Evolutionary conservation across 163 green algal genomes (phyloP), one percentile per base, ranked within the genome.

Genomic region (Picocystis sp.): DNA sequence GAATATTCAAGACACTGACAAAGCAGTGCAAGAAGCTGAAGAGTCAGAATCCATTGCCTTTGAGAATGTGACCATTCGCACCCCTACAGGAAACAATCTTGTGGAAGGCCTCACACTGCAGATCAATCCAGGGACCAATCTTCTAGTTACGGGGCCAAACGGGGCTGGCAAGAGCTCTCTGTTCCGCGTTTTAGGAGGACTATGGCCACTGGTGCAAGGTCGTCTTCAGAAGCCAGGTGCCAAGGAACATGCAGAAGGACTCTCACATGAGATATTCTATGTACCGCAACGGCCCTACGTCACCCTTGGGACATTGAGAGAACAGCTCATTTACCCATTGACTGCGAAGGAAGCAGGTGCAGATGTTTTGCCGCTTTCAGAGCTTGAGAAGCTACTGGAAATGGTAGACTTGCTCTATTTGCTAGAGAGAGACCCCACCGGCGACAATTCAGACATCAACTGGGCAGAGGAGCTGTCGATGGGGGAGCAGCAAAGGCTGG

Each of bases 251-350:
- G 62, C 51, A 22, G 60, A 60, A 23, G 77, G 76, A 3, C 66
- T 84, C 29, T 64, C 63, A 14, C 55, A 73, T 41, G 73, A 80
- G 38, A 84, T 88, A 45, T 90, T 92, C 62, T 92, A 92, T 58
- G 81, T 92, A 22, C 81, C 81, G 11, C 81, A 92, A 70, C 56
- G 70, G 11, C 77, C 77, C 14, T 86, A 83, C 56, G 71, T 80
- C 29, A 76, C 59, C 3, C 34, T 67, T 52, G 75, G 82, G 41
- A 86, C 73, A 13, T 65, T 92, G 56, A 65, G 78, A 54, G 81
- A 90, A 43, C 81, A 92, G 72, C 58, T 90, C 25, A 78, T 90
- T 45, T 89, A 89, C 63, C 81, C 81, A 19, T 55, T 80, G 11
- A 56, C 53, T 19, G 25, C 45, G 8, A 45, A 70, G 17, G 62